phyloP scores from a whole-genome alignment of 106 monocot genomes.

The Vanilla planifolia region DNA sequence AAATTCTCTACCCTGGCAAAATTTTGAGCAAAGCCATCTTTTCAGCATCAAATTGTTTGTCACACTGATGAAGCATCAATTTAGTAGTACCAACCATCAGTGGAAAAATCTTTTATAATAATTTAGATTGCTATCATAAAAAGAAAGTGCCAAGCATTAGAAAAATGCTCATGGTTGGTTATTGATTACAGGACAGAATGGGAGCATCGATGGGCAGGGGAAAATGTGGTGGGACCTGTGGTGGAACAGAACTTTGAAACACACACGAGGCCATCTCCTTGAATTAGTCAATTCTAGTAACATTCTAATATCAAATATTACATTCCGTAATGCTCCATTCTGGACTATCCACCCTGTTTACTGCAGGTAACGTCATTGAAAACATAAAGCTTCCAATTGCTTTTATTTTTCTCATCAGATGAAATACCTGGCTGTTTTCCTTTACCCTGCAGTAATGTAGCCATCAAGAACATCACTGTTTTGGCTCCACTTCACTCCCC shows the following conservation, averaged over 20 bases:
- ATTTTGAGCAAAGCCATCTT: no score
- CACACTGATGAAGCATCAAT: no score
- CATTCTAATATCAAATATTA: constrained; percentile 77
- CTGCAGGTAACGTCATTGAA: constrained; percentile 47
- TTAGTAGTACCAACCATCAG: no score
- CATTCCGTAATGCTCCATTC: constrained; percentile 82
- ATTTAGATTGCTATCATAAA: no score
- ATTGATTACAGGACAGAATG: constrained; percentile 67
- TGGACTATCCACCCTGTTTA: constrained; percentile 96
- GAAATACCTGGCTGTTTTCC: neutral
- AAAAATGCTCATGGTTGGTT: neutral
- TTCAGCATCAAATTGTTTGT: no score
- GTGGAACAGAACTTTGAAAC: constrained; percentile 83
- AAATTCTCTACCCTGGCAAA: no score
- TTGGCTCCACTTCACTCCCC: constrained; percentile 78
- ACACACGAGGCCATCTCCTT: constrained; percentile 86
- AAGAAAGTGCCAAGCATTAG: no score
- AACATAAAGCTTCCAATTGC: no score
- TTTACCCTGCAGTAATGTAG: constrained; percentile 59
- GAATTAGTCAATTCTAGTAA: constrained; percentile 79
- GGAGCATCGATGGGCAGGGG: constrained; percentile 88
- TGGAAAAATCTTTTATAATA: no score
- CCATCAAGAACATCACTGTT: constrained; percentile 71
- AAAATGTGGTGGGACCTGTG: constrained; percentile 95
- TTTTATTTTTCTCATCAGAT: neutral